Conservation (phyloP, 1,284 basidiomycete genomes). For the Microbotryum silenes-acaulis region DNA sequence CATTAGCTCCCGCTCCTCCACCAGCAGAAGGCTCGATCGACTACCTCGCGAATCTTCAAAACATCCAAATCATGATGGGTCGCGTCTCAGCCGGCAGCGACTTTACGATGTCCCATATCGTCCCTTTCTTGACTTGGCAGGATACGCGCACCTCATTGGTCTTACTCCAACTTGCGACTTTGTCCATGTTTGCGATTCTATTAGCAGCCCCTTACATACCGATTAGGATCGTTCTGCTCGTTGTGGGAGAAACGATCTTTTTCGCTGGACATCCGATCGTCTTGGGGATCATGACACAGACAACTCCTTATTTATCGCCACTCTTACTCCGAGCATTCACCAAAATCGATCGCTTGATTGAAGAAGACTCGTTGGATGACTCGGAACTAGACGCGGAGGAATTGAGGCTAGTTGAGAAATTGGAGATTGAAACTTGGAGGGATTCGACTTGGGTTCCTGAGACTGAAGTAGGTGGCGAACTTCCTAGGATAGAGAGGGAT, state of each 20-base stretch:
- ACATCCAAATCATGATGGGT: constrained; percentile 38
- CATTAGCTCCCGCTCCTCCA: not conserved
- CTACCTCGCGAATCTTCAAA: constrained; percentile 35
- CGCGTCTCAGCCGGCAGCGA: constrained; percentile 32
- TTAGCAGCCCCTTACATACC: constrained; percentile 24
- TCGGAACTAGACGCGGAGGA: constrained; percentile 18
- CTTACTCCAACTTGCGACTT: constrained; percentile 27
- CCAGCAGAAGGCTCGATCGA: constrained; percentile 32
- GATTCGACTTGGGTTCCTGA: constrained; percentile 14
- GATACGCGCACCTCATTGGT: constrained; percentile 25
- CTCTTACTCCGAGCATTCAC: not conserved
- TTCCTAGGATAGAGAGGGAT: not conserved
- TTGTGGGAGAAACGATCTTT: constrained; percentile 26
- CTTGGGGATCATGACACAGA: constrained; percentile 4
- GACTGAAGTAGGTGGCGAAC: constrained; percentile 18
- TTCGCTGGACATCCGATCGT: constrained; percentile 29
- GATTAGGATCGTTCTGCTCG: constrained; percentile 28
- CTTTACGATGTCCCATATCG: constrained; percentile 20
- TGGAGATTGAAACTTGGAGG: constrained; percentile 12
- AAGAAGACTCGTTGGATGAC: constrained; percentile 24
- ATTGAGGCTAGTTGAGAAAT: constrained; percentile 7
- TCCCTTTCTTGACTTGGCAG: constrained; percentile 34
- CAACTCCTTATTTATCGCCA: not conserved
- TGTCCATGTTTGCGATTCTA: constrained; percentile 20
- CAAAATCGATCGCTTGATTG: constrained; percentile 4